Conservation (phyloP, 1,139 yeast genomes). For the Debaryomycetaceae sp. region DNA sequence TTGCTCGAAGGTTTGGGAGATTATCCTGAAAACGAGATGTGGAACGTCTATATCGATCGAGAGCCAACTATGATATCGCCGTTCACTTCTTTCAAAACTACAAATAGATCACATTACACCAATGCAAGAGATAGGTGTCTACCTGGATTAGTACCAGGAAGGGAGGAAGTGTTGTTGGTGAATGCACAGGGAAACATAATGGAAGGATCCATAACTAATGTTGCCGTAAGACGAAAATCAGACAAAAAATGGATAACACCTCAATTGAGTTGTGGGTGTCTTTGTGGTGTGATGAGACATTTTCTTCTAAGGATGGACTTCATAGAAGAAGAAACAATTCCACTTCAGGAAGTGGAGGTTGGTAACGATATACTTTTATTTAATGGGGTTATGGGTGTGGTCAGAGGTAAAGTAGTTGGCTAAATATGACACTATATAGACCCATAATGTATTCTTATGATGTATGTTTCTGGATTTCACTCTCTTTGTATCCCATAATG, state of each 20-base stretch:
- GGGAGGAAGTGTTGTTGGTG: slow-evolving; percentile 67
- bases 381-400: slow-evolving; percentile 83
- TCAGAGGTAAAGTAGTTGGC: slow-evolving; percentile 49
- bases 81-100: slow-evolving; percentile 87
- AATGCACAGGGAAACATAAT: slow-evolving; percentile 60
- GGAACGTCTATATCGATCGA: slow-evolving; percentile 63
- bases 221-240: slow-evolving; percentile 55
- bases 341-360: slow-evolving; percentile 38
- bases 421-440: slow-evolving; percentile 7
- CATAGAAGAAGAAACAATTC: slow-evolving; percentile 55
- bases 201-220: slow-evolving; percentile 84
- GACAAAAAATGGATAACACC: slow-evolving; percentile 77
- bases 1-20: slow-evolving; percentile 42
- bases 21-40: slow-evolving; percentile 21
- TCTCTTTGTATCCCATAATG: slow-evolving; percentile 71
- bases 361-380: slow-evolving; percentile 72
- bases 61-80: slow-evolving; percentile 58
- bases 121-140: slow-evolving; percentile 54
- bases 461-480: slow-evolving; percentile 41
- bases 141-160: slow-evolving; percentile 32
- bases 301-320: slow-evolving; percentile 53
- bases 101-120: slow-evolving; percentile 62
- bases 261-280: slow-evolving; percentile 67
- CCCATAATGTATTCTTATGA: too few relatives aligned
- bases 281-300: slow-evolving; percentile 81